phyloP scores from a whole-genome alignment of 2,329 filamentous ascomycete species.

The Claviceps pazoutovae region DNA sequence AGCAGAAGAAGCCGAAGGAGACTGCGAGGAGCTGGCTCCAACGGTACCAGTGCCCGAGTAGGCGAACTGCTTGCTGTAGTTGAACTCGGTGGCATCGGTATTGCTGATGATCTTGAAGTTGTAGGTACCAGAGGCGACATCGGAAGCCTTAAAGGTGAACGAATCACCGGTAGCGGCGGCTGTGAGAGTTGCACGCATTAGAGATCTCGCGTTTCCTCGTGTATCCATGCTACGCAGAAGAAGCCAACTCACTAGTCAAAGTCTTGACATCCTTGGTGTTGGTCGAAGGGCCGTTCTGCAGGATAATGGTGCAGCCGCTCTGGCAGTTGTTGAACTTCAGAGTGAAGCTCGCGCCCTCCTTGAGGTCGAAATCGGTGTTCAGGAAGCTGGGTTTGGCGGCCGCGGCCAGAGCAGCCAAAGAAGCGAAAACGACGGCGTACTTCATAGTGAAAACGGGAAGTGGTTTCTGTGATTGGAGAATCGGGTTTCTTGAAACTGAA shows the following conservation, averaged over 20 bases:
- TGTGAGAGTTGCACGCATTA: slow-evolving; percentile 1
- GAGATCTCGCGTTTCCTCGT: background rate
- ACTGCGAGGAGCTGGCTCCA: slow-evolving; percentile 1
- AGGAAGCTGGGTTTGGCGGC: slow-evolving; percentile 18
- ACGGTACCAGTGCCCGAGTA: slow-evolving; percentile 14
- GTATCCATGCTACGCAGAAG: background rate
- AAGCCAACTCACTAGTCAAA: slow-evolving; percentile 17
- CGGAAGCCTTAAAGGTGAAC: slow-evolving; percentile 16
- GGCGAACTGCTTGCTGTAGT: slow-evolving; percentile 20
- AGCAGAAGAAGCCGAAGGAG: slow-evolving; percentile 4
- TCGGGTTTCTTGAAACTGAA: no score
- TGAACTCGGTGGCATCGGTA: slow-evolving; percentile 10
- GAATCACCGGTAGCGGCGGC: slow-evolving; percentile 11
- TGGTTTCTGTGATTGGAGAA: no score
- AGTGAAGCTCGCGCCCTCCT: slow-evolving; percentile 18
- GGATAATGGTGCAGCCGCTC: slow-evolving; percentile 20
- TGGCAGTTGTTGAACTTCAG: slow-evolving; percentile 19
- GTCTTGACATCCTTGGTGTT: slow-evolving; percentile 18
- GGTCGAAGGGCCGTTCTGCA: slow-evolving; percentile 17
- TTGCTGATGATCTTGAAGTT: slow-evolving; percentile 21
- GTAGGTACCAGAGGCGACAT: slow-evolving; percentile 19
- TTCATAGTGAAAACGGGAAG: slow-evolving; percentile 18
- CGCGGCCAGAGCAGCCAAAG: slow-evolving; percentile 16
- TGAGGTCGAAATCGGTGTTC: slow-evolving; percentile 18
- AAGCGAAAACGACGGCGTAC: slow-evolving; percentile 18